These are phyloP conservation scores for Pelagomonas calceolata DNA, from an alignment of 108 stramenopile species.

Conservation along the genomic window DNA sequence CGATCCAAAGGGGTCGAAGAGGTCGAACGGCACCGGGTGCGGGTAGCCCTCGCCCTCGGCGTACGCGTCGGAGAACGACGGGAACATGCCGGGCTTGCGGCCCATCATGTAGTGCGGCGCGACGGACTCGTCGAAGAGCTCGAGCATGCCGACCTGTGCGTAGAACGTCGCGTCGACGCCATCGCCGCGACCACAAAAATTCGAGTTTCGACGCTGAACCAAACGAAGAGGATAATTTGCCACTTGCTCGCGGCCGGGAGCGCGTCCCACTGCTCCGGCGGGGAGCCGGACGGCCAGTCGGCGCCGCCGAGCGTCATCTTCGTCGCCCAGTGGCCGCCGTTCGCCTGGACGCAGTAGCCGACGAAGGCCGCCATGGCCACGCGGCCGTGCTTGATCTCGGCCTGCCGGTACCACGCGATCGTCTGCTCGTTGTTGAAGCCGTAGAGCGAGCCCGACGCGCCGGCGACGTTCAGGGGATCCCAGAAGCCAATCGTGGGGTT, in stretches of 20 bases:
- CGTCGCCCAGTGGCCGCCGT: slow-evolving; percentile 3
- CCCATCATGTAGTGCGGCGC: slow-evolving; percentile 64
- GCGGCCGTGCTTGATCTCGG: slow-evolving; percentile 21
- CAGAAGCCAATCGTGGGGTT: slow-evolving; percentile 9
- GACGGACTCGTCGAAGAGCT: slow-evolving; percentile 57
- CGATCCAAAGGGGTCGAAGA: slow-evolving; percentile 18
- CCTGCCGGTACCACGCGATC: slow-evolving; percentile 10
- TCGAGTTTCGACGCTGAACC: no score
- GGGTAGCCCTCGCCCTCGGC: slow-evolving; percentile 14
- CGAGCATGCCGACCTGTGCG: slow-evolving; percentile 58
- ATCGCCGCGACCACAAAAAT: no score
- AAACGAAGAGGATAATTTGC: slow-evolving; percentile 70
- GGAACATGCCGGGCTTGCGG: slow-evolving; percentile 56
- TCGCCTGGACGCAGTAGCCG: slow-evolving; percentile 44
- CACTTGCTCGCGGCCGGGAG: slow-evolving; percentile 64
- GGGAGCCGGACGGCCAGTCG: slow-evolving; percentile 1
- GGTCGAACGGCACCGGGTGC: slow-evolving; percentile 21
- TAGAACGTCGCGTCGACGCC: no score
- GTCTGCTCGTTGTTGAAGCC: background rate
- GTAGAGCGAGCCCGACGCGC: background rate
- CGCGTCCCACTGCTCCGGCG: slow-evolving; percentile 63
- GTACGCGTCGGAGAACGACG: slow-evolving; percentile 43
- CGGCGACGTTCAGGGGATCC: slow-evolving; percentile 5
- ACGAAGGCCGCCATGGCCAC: slow-evolving; percentile 48
- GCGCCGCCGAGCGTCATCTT: background rate